Evolutionary conservation across 345 rosid genomes (phyloP), one percentile per base, ranked within the genome.

Genomic region (Citrus trifoliata): DNA sequence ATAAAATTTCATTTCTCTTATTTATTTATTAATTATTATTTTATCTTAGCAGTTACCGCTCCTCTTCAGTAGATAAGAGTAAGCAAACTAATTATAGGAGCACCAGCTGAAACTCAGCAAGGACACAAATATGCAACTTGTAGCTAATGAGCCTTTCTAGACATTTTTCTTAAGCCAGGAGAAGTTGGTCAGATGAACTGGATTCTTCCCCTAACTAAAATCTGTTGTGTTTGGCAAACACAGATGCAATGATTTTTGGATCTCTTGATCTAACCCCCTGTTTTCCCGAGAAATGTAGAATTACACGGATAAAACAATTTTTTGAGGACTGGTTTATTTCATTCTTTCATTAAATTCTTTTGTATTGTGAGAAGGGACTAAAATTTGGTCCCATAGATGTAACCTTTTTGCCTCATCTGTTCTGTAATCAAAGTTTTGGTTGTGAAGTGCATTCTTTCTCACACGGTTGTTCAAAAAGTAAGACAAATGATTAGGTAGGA

Each of bases 341-440:
- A 81, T 83, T 81, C 79, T 77, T 81, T 83, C 40, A 40, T 8
- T 42, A 64, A 25, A 35, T 67, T 73, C 25, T 81, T 32, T 46
- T 62, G 67, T 58, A 59, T 32, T 38, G 30, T 61, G 59, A 55
- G 32, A 71, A 66, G 69, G 67, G 40, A 40, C 48, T 28, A 61
- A 63, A 76, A 68, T 68, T 63, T 66, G 70, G 79, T 81, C 61
- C 78, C 73, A 5, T 22, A 28, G 32, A 66, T 77, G 76, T 79
- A 74, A 35, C 73, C 33, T 24, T 67, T 53, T 81, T 74, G 53
- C 66, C 22, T 18, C 22, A 28, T 21, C 38, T 48, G 35, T 70
- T 42, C 33, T 25, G 70, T 30, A 42, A 40, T 73, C 55, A 58
- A 69, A 63, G 48, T 71, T 72, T 74, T 42, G 73, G 60, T 64